Base-by-base conservation (phyloP, 2,329 filamentous ascomycete genomes). In the Colletotrichum sp. region DNA sequence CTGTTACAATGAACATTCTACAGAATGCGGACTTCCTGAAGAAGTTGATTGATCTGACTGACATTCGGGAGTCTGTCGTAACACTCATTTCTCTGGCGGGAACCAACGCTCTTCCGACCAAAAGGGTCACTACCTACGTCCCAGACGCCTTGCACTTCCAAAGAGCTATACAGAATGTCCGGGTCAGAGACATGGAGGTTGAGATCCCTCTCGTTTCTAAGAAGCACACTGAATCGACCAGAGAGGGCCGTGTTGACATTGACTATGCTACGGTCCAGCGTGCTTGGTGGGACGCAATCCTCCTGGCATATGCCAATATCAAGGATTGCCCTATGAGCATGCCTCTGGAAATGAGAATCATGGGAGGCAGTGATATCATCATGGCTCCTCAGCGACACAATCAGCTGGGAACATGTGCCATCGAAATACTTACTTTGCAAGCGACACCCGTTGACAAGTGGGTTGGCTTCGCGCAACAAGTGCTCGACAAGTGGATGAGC, bases 201-300 rank as follows among this genome's bases (percentile, higher is more conserved):
- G 85, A 88, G 71, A 79, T 87, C 16, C 86, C 88, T 76, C 82
- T 88, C 36, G 83, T 88, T 77, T 87, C 88, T 32, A 87, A 87
- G 0, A 82, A 88, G 7, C 85, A 84, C 7, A 80, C 16, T 26
- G 18, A 5, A 32, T n/a, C 83, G 0, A 80, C 79, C 36, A 72
- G 65, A 4, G 78, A 81, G 15, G 80, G 83, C n/a, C 78, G 82
- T 1, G 78, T 79, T 24, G 83, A 84, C 72, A 82, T 85, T 2
- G 87, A 89, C 80, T 88, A 84, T 78, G 81, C 79, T 13, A 80
- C 86, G 24, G 85, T 88, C 2, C 86, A 86, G 68, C 82, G 83
- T 6, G 88, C 87, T 1, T 89, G 88, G 88, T 89, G 88, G 88
- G 88, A 89, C 71, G 86, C 86, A 16, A 88, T 89, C 76, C 82